These are phyloP conservation scores for Artemisia annua DNA, from an alignment of 129 eudicot species.

Conservation along the genomic window DNA sequence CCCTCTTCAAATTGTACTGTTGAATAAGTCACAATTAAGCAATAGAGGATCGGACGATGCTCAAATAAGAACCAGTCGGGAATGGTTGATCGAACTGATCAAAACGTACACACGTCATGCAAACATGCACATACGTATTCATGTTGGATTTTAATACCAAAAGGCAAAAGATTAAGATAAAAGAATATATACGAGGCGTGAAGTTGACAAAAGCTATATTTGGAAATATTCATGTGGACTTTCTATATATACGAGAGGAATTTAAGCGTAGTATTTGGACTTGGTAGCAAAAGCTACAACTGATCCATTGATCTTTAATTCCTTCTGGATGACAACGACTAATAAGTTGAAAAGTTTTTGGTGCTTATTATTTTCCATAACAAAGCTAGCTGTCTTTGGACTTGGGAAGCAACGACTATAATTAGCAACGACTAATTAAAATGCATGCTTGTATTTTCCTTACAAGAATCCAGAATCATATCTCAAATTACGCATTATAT, in stretches of 20 bases:
- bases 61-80: no score
- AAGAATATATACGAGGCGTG: neutral
- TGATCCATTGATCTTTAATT: neutral
- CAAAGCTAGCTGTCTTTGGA: neutral
- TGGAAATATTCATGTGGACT: neutral
- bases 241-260: neutral
- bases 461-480: no score
- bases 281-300: neutral
- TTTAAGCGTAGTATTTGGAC: neutral
- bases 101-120: neutral
- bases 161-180: neutral
- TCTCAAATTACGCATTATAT: no score
- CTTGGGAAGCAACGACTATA: neutral
- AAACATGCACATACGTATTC: neutral
- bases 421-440: neutral
- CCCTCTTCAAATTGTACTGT: no score
- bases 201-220: neutral
- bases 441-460: no score
- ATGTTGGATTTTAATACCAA: neutral
- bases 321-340: neutral
- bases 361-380: neutral
- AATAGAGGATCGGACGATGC: no score
- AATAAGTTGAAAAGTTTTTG: neutral
- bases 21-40: no score
- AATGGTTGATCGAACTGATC: neutral